Evolutionary conservation across 257 asterid species (phyloP), one percentile per base, ranked within the genome.

Genomic region (Apocynum venetum): DNA sequence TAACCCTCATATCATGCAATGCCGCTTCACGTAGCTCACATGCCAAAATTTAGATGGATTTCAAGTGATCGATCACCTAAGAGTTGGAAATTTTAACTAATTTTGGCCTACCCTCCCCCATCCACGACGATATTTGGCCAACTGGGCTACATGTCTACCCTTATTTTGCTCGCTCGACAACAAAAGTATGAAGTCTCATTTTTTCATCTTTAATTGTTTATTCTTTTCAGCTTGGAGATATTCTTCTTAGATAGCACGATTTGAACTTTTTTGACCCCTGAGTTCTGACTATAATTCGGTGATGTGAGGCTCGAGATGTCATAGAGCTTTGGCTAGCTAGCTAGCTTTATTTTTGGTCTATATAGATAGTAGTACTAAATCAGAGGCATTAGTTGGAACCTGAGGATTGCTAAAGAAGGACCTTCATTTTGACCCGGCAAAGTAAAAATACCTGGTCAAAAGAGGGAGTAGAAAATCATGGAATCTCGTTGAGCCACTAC

Each of bases 361-460:
- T 4, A 52, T 52, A 51, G 2, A 52, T 52, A 53, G 20, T 53
- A 55, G 15, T 5, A 19, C 6, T 57, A 57, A 55, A 14, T 55
- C 25, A 4, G 25, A 17, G n/a, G 60, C 25, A 15, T 53, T 25
- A 25, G 31, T 25, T 25, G 31, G 6, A 6, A 4, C 7, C 7
- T 56, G 25, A 4, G 6, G 61, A 56, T 81, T 76, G 82, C 78
- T 12, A 40, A 82, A 78, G 41, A 48, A 74, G 48, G 79, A 83
- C 81, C 71, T 80, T 69, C 82, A 80, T 52, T 71, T 86, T 85
- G 85, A 84, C 85, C 87, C 84, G 87, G 83, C 90, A 88, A 85
- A 40, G 48, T 19, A 0, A 66, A 17, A 82, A 60, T 85, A 76
- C 79, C 81, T 84, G 80, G 82, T 81, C 85, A 56, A 76, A 14